These are phyloP conservation scores for Phaseolus lunatus DNA, from an alignment of 306 rosid species.

Conservation along the genomic window DNA sequence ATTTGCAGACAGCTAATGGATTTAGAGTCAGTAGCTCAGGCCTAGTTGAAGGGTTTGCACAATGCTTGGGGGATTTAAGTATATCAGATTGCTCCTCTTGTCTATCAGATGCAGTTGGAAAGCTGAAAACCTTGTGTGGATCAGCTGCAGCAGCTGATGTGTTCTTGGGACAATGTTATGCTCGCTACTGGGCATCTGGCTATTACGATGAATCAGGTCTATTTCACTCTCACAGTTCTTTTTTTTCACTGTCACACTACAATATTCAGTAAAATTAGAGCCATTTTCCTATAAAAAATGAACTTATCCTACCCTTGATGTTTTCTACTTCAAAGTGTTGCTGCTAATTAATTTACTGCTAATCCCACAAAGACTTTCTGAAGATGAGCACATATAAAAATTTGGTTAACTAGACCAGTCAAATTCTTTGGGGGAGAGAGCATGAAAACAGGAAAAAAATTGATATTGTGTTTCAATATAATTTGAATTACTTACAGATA, in stretches of 20 bases:
- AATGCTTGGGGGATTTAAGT: conserved; percentile 80
- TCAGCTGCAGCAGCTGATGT: conserved; percentile 90
- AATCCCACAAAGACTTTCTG: neutral
- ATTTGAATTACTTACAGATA: conserved; percentile 18
- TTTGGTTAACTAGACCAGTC: conserved; percentile 7
- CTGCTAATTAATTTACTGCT: neutral
- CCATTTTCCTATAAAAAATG: neutral
- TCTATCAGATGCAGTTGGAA: conserved; percentile 72
- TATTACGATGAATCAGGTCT: conserved; percentile 79
- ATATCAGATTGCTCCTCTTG: conserved; percentile 79
- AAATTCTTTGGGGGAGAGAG: conserved; percentile 5
- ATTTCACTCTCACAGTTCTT: conserved; percentile 1
- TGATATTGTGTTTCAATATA: conserved; percentile 20
- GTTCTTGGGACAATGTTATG: conserved; percentile 90
- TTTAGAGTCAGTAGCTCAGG: conserved; percentile 88
- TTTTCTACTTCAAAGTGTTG: neutral
- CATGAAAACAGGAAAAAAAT: neutral
- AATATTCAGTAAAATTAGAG: neutral
- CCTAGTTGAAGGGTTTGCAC: conserved; percentile 74
- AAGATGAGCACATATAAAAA: conserved; percentile 11
- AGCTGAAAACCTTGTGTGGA: conserved; percentile 82
- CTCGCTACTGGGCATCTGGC: conserved; percentile 92
- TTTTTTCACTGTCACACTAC: neutral
- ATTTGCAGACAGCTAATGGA: conserved; percentile 60
- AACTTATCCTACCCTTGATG: neutral